These are phyloP conservation scores for Lactarius psammicola DNA, from an alignment of 768 basidiomycete genomes.

Conservation along the genomic window DNA sequence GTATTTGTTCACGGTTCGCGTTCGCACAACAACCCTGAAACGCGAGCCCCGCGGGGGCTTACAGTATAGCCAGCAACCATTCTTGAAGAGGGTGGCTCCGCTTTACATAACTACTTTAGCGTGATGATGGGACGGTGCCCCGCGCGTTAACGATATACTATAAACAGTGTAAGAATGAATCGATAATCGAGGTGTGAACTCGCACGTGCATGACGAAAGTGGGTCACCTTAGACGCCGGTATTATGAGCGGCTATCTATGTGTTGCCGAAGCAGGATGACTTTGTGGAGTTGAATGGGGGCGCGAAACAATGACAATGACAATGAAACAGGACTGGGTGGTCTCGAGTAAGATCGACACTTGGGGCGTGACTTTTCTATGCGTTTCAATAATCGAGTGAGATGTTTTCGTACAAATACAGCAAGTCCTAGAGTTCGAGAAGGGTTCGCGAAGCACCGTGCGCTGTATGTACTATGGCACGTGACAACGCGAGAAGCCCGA, in stretches of 20 bases:
- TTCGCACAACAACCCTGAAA: too few relatives aligned
- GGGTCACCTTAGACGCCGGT: not conserved
- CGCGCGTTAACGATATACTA: not conserved
- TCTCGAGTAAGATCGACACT: not conserved
- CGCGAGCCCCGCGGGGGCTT: not conserved
- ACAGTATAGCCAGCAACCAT: not conserved
- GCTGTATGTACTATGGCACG: not conserved
- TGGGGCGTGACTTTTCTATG: not conserved
- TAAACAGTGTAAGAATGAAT: not conserved
- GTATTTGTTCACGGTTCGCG: not conserved
- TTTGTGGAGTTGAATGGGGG: not conserved
- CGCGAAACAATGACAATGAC: not conserved
- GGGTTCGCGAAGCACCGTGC: not conserved
- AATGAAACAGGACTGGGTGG: not conserved
- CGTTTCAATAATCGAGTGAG: not conserved
- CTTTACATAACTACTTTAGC: not conserved
- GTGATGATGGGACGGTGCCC: not conserved
- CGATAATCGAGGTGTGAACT: not conserved
- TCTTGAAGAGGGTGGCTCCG: not conserved
- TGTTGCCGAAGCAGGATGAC: not conserved
- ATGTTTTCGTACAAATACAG: not conserved
- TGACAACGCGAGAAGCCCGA: not conserved
- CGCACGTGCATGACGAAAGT: not conserved
- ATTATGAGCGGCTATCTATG: not conserved
- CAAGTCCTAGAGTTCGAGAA: not conserved